Base-by-base conservation (phyloP, 495 filamentous ascomycete genomes). In the Corynascus novoguineensis region DNA sequence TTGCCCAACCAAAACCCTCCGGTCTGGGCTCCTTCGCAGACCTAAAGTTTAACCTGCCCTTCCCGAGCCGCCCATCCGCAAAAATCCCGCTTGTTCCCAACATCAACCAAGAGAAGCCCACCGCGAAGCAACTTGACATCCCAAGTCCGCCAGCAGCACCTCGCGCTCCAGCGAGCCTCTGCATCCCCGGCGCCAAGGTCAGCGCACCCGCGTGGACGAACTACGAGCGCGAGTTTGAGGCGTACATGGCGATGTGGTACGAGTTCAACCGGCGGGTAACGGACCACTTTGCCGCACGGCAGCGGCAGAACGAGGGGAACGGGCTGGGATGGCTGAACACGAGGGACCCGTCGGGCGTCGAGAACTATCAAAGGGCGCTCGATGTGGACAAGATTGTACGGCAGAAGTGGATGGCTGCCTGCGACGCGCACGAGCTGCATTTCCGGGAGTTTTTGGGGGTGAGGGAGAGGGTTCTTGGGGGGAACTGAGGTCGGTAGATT, bases 191-290 rank as follows among this genome's bases (percentile, higher is more conserved):
- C 41, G 46, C 73, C 24, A 80, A 75, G 11, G 75, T 78, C 0
- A 71, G 73, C 4, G 70, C 71, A 5, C 60, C 73, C 0, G 74
- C 78, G 12, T 89, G 83, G 79, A 68, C 73, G 17, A 73, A 71
- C 8, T 93, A 91, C 64, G 73, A 83, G 3, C 67, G 69, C 1
- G 73, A 78, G 11, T 89, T 95, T 75, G 68, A 76, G 15, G 60
- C 64, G 1, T 96, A 96, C 70, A 78, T 92, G 70, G 66, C 66
- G n/a, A 78, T 81, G 21, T 96, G 85, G 83, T 78, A 81, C 50
- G 62, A 52, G 0, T 93, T 85, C 69, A 84, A 87, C 61, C 71
- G 71, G 14, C 74, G 77, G 50, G 86, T 95, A 64, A 66, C 86
- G 3, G 66, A 74, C 2, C 86, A 95, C 60, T 87, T 96, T 62